phyloP scores from a whole-genome alignment of 441 rosid genomes.

The Mallotus repandus region DNA sequence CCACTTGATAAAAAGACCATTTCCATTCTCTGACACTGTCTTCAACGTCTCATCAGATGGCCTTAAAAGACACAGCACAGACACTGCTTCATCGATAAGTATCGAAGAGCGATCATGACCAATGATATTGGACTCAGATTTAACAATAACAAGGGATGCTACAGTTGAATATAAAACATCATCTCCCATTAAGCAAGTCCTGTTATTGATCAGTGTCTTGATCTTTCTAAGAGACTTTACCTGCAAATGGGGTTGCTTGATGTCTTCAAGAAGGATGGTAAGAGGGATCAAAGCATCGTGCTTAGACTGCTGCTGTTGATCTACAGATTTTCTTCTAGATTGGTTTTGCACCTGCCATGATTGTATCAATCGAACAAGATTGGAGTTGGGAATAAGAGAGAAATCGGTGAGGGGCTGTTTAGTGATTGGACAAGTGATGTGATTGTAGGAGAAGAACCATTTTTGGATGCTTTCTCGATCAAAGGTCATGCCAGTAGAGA shows the following conservation, averaged over 20 bases:
- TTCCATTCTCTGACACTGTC: conserved; percentile 18
- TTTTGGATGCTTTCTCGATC: conserved; percentile 47
- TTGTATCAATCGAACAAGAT: conserved; percentile 45
- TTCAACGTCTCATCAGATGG: conserved; percentile 23
- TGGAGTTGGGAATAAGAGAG: conserved; percentile 42
- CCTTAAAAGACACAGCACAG: conserved; percentile 21
- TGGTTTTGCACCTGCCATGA: conserved; percentile 26
- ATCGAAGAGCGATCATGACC: not conserved
- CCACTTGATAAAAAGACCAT: conserved; percentile 18
- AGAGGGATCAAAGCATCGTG: not conserved
- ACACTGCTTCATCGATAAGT: conserved; percentile 21
- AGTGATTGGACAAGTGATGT: conserved; percentile 44
- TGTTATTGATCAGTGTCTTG: conserved; percentile 13
- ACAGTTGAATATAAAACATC: conserved; percentile 20
- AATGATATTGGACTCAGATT: not conserved
- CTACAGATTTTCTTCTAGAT: not conserved
- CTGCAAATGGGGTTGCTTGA: conserved; percentile 22
- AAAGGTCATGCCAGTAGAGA: conserved; percentile 48
- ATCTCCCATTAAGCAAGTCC: not conserved
- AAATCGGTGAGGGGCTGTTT: conserved; percentile 38
- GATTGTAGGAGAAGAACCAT: conserved; percentile 48
- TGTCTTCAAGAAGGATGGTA: conserved; percentile 23
- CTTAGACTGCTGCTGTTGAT: not conserved
- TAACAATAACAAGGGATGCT: conserved; percentile 12
- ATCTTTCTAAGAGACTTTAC: conserved; percentile 24